A percentile compares a stretch with the other conserved stretches of the same genome.
Conservation (phyloP, 2,329 filamentous ascomycete species). For the Sclerotiophoma versabilis region DNA sequence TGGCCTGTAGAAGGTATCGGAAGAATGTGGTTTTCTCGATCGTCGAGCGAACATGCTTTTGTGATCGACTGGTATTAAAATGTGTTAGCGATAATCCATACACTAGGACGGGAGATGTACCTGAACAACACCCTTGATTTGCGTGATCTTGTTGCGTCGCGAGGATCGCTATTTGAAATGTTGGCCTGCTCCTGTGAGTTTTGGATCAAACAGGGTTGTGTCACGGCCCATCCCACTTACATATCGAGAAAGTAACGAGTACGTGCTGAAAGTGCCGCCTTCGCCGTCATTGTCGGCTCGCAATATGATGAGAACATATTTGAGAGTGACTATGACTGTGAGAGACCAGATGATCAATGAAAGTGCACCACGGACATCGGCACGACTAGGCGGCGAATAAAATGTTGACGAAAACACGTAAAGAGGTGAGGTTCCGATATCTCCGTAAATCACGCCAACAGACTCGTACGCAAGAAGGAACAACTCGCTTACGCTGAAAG, state of each 20-base stretch:
- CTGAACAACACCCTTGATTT: conserved; percentile 10
- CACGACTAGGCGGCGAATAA: conserved; percentile 55
- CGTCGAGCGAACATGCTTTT: conserved; percentile 61
- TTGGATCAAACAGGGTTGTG: not conserved
- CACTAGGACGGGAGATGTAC: not conserved
- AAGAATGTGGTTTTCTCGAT: conserved; percentile 65
- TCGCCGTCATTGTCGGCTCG: conserved; percentile 74
- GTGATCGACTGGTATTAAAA: conserved; percentile 56
- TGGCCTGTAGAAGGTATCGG: conserved; percentile 63
- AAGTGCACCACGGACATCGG: conserved; percentile 69
- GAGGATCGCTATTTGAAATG: conserved; percentile 67
- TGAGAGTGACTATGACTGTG: conserved; percentile 73
- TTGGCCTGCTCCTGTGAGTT: conserved; percentile 60
- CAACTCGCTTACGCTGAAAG: conserved; percentile 38
- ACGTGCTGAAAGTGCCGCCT: conserved; percentile 73
- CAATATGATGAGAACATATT: conserved; percentile 72
- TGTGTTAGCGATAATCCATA: conserved; percentile 58
- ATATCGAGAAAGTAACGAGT: conserved; percentile 67
- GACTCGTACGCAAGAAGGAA: conserved; percentile 64
- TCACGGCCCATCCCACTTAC: conserved; percentile 36
- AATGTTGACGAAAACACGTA: conserved; percentile 79
- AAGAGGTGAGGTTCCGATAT: conserved; percentile 71
- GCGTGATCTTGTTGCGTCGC: conserved; percentile 62
- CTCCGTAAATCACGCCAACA: conserved; percentile 72
- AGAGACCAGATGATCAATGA: conserved; percentile 75